Percentiles rank a stretch among this genome's conserved stretches.
Evolutionary conservation across 805 yeast genomes (phyloP).

Genomic region (Wickerhamiella shivajii): DNA sequence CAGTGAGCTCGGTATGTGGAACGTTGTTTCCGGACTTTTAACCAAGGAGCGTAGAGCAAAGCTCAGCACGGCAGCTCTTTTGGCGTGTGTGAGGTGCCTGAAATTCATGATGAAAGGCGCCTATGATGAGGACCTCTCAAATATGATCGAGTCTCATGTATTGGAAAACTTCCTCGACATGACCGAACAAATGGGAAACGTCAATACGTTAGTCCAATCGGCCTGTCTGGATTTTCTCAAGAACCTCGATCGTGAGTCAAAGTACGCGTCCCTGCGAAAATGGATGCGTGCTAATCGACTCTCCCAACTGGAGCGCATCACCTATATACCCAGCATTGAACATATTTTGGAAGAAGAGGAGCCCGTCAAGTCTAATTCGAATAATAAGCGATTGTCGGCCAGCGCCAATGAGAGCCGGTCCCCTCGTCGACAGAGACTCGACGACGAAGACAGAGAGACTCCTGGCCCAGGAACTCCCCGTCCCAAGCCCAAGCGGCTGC

Average conservation of each 20-base stretch:
- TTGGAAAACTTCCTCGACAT: slow-evolving; percentile 36
- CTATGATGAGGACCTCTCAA: slow-evolving; percentile 44
- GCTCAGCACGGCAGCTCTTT: slow-evolving; percentile 35
- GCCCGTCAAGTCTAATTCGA: neutral
- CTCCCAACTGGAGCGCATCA: neutral
- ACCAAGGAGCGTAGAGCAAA: slow-evolving; percentile 20
- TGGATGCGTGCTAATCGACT: slow-evolving; percentile 1
- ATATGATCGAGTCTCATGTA: slow-evolving; percentile 41
- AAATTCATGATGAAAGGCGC: slow-evolving; percentile 43
- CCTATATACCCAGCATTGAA: neutral
- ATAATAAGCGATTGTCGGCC: neutral
- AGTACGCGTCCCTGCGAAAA: neutral
- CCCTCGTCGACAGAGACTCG: neutral
- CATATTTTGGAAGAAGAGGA: slow-evolving; percentile 1
- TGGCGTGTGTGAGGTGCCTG: slow-evolving; percentile 57
- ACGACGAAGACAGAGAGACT: neutral
- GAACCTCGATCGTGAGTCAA: neutral
- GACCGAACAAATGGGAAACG: slow-evolving; percentile 33
- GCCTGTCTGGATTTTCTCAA: slow-evolving; percentile 48
- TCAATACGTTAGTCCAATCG: slow-evolving; percentile 57
- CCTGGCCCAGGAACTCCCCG: slow-evolving; percentile 7
- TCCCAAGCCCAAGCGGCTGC: slow-evolving; percentile 3
- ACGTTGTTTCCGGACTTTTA: slow-evolving; percentile 40
- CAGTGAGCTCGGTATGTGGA: slow-evolving; percentile 41
- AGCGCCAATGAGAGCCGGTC: neutral